Conservation (phyloP, 2,329 filamentous ascomycete genomes). For the Metarhizium sp. region DNA sequence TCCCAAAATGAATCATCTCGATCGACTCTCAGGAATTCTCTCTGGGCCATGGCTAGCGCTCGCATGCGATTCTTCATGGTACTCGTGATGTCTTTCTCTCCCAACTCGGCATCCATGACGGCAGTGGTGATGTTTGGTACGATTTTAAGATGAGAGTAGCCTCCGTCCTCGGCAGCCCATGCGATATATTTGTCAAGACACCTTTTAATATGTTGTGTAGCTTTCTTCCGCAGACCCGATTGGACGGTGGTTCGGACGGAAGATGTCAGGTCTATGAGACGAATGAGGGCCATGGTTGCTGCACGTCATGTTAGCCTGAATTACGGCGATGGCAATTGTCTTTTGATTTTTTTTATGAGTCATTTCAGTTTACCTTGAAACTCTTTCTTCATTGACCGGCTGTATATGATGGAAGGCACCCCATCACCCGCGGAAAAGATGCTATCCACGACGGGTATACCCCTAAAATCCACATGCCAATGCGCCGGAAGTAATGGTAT, state of each 20-base stretch:
- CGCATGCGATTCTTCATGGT: slow-evolving; percentile 26
- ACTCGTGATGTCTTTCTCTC: slow-evolving; percentile 21
- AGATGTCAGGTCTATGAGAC: slow-evolving; percentile 30
- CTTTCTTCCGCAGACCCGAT: slow-evolving; percentile 21
- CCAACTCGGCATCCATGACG: slow-evolving; percentile 21
- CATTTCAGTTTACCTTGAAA: slow-evolving; percentile 22
- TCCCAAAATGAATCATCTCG: slow-evolving; percentile 22
- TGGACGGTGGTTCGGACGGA: slow-evolving; percentile 25
- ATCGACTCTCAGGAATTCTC: slow-evolving; percentile 23
- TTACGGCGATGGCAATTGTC: neutral
- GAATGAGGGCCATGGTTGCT: slow-evolving; percentile 30
- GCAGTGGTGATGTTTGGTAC: slow-evolving; percentile 31
- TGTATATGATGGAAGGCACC: slow-evolving; percentile 27
- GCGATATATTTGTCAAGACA: slow-evolving; percentile 24
- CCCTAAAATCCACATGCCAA: slow-evolving; percentile 31
- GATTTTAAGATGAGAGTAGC: slow-evolving; percentile 22
- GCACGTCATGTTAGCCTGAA: neutral
- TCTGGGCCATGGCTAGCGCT: slow-evolving; percentile 24
- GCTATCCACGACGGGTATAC: slow-evolving; percentile 27
- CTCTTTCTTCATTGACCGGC: slow-evolving; percentile 21
- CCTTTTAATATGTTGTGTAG: slow-evolving; percentile 22
- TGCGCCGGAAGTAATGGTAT: slow-evolving; percentile 29
- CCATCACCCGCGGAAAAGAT: slow-evolving; percentile 24
- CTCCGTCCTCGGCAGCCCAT: slow-evolving; percentile 33
- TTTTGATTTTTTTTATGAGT: neutral